Conservation (phyloP, 345 rosid genomes). For the Eutrema japonicum region DNA sequence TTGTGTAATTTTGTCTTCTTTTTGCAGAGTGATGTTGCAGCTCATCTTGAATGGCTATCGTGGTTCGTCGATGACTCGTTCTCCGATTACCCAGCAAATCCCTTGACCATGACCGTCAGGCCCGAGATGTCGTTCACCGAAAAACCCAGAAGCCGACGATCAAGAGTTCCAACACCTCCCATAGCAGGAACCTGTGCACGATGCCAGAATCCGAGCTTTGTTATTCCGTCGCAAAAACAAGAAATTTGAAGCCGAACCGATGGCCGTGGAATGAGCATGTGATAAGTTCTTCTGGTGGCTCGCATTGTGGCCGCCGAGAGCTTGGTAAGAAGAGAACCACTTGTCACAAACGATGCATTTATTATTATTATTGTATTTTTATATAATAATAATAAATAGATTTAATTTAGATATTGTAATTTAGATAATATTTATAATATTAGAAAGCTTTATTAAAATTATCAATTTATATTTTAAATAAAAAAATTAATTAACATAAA, state of each 20-base stretch:
- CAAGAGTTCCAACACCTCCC: conserved; percentile 42
- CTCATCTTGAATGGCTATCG: conserved; percentile 87
- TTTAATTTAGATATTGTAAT: no score
- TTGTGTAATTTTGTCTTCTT: not conserved
- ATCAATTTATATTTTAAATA: no score
- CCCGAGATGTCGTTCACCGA: conserved; percentile 52
- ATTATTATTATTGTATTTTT: no score
- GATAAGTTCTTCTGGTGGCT: no score
- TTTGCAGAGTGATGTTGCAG: conserved; percentile 75
- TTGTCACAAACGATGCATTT: no score
- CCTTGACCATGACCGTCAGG: conserved; percentile 41
- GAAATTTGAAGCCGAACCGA: not conserved
- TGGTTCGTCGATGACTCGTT: conserved; percentile 76
- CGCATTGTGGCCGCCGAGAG: no score
- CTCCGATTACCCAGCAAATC: conserved; percentile 56
- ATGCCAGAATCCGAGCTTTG: conserved; percentile 41
- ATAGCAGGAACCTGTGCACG: conserved; percentile 42
- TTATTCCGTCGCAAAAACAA: conserved; percentile 41
- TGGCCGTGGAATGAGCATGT: conserved; percentile 26
- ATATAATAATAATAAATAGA: no score
- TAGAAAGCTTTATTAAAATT: no score
- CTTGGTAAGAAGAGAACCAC: no score
- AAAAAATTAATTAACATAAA: no score
- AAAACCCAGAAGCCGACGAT: conserved; percentile 57
- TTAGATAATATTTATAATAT: no score